Evolutionary conservation across 163 green algal species (phyloP).

Genomic region (Prototheca wickerhamii): DNA sequence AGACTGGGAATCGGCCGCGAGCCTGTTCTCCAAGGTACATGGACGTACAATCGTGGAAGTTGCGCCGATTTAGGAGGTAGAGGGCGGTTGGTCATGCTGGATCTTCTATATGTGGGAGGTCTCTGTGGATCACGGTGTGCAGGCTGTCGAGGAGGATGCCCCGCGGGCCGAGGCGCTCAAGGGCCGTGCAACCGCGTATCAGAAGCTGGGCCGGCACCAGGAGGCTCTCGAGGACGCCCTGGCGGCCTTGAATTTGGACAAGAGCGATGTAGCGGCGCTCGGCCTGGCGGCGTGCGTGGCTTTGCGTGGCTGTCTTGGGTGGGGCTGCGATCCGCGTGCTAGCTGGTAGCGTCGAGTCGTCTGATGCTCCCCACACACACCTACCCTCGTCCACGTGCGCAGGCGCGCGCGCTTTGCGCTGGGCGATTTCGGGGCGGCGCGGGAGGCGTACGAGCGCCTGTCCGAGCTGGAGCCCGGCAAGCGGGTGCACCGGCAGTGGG

Average conservation of each 20-base stretch:
- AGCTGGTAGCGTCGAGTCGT: too few relatives aligned
- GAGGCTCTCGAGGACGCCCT: slow-evolving; percentile 62
- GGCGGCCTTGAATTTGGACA: slow-evolving; percentile 58
- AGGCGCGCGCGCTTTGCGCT: slow-evolving; percentile 62
- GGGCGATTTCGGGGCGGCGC: slow-evolving; percentile 75
- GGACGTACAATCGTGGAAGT: too few relatives aligned
- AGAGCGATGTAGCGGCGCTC: too few relatives aligned
- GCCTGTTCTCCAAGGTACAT: too few relatives aligned
- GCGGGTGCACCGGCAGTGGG: slow-evolving; percentile 54
- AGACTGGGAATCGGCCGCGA: too few relatives aligned
- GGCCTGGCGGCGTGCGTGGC: too few relatives aligned
- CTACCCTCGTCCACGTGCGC: not conserved
- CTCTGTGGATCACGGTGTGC: not conserved
- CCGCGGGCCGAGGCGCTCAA: slow-evolving; percentile 18
- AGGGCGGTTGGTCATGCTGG: too few relatives aligned
- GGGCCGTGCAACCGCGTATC: slow-evolving; percentile 42
- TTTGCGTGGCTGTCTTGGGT: too few relatives aligned
- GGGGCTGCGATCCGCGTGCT: too few relatives aligned
- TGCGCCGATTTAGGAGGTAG: too few relatives aligned
- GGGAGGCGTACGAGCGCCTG: slow-evolving; percentile 53
- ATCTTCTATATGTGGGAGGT: too few relatives aligned
- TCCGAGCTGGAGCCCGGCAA: slow-evolving; percentile 37
- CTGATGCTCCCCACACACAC: too few relatives aligned
- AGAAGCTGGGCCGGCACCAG: slow-evolving; percentile 56
- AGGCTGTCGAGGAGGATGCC: not conserved